phyloP scores from a whole-genome alignment of 1,284 basidiomycete species.

The Apiotrichum gracile region DNA sequence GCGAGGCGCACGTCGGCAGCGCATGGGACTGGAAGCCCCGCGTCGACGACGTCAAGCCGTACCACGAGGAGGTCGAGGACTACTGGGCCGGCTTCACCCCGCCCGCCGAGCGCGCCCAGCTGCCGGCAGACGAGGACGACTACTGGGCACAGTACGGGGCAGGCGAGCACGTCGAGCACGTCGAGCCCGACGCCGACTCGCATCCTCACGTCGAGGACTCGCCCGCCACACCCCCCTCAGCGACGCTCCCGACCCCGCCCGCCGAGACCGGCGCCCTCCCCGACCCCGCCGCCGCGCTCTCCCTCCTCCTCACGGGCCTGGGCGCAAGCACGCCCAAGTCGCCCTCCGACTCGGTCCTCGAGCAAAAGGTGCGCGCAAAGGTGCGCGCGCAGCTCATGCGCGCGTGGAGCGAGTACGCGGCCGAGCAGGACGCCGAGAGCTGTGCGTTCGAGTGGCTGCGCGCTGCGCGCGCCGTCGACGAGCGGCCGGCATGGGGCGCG shows the following conservation, averaged over 20 bases:
- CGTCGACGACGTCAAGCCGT: conserved; percentile 4
- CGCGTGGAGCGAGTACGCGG: conserved; percentile 17
- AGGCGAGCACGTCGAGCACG: background rate
- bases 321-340: too few species aligned
- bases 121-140: conserved; percentile 22
- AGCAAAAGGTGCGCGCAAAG: conserved; percentile 21
- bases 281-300: conserved; percentile 6
- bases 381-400: conserved; percentile 19
- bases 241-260: conserved; percentile 1
- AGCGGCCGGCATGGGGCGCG: conserved; percentile 10
- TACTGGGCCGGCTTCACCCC: conserved; percentile 33
- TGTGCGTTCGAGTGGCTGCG: conserved; percentile 36
- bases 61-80: conserved; percentile 8
- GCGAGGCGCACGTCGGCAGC: background rate
- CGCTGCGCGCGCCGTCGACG: conserved; percentile 18
- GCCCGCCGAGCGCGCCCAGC: conserved; percentile 3
- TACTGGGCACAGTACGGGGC: conserved; percentile 42
- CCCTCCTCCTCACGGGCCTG: conserved; percentile 6
- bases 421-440: conserved; percentile 21
- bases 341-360: conserved; percentile 2
- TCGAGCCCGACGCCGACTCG: background rate
- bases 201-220: background rate
- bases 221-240: conserved; percentile 6
- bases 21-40: conserved; percentile 4
- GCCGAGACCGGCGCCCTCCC: too few species aligned